phyloP scores from a whole-genome alignment of 179 eudicot genomes.

The Kewa caespitosa region DNA sequence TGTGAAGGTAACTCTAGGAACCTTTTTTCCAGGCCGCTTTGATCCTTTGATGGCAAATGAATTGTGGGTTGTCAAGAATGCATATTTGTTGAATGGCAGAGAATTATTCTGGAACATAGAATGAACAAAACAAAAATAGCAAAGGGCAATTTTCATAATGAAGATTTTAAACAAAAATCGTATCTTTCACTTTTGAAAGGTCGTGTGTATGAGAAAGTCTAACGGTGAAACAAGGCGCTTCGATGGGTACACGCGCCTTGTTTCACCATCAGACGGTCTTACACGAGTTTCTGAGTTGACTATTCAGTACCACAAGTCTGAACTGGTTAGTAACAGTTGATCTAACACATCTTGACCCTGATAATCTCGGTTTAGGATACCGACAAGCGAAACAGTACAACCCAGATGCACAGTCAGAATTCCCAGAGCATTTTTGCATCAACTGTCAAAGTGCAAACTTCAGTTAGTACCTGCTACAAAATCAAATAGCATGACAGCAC shows the following conservation, averaged over 20 bases:
- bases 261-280: too few relatives aligned
- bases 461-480: background rate
- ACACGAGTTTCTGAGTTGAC: too few relatives aligned
- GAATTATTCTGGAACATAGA: slow-evolving; percentile 55
- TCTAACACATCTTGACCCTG: slow-evolving; percentile 56
- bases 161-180: too few relatives aligned
- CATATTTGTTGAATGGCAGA: slow-evolving; percentile 83
- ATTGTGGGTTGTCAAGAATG: slow-evolving; percentile 83
- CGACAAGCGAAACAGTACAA: slow-evolving; percentile 58
- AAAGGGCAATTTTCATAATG: background rate
- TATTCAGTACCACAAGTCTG: slow-evolving; percentile 47
- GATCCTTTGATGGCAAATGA: slow-evolving; percentile 67
- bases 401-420: slow-evolving; percentile 56
- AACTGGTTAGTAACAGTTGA: slow-evolving; percentile 55
- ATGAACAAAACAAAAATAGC: background rate
- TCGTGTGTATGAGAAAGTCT: too few relatives aligned
- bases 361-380: slow-evolving; percentile 24
- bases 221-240: too few relatives aligned
- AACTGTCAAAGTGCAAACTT: slow-evolving; percentile 21
- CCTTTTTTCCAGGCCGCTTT: slow-evolving; percentile 42
- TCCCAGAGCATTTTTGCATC: slow-evolving; percentile 22
- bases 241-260: too few relatives aligned
- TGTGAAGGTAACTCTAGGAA: slow-evolving; percentile 48
- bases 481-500: background rate
- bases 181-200: too few relatives aligned